Conservation (phyloP, 768 basidiomycete genomes). For the Suillus bovinus region DNA sequence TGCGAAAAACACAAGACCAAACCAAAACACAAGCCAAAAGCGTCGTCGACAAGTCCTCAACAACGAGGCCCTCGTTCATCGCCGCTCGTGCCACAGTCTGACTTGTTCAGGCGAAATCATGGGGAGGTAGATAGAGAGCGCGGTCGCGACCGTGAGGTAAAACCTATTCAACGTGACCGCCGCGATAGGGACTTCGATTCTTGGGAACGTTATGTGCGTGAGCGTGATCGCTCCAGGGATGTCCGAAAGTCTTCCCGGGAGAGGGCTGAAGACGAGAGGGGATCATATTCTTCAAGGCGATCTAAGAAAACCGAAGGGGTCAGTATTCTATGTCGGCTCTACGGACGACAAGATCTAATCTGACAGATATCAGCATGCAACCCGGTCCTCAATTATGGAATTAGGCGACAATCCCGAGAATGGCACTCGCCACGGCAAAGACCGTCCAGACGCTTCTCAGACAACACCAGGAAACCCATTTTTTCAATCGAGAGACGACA, state of each 20-base stretch:
- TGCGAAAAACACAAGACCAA: constrained; percentile 24
- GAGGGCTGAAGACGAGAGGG: constrained; percentile 25
- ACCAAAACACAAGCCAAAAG: constrained; percentile 22
- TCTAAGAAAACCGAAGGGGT: constrained; percentile 28
- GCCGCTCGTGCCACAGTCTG: constrained; percentile 45
- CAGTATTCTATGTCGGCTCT: constrained; percentile 13
- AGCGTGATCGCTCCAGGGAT: constrained; percentile 18
- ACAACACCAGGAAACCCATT: not conserved
- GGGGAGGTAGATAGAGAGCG: constrained; percentile 22
- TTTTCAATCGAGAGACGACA: not conserved
- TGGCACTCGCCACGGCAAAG: not conserved
- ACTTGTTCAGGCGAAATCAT: constrained; percentile 39
- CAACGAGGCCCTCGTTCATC: constrained; percentile 29
- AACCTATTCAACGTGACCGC: constrained; percentile 20
- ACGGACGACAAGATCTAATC: not conserved
- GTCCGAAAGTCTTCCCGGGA: constrained; percentile 23
- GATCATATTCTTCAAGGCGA: constrained; percentile 30
- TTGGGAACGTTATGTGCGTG: constrained; percentile 20
- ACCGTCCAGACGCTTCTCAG: not conserved
- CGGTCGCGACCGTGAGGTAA: constrained; percentile 23
- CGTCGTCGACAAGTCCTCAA: constrained; percentile 20
- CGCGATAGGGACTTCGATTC: constrained; percentile 27
- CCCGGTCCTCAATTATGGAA: not conserved
- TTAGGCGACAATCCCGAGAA: not conserved
- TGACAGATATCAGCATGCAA: constrained; percentile 14